phyloP scores from a whole-genome alignment of 1,284 basidiomycete genomes.

The Apiotrichum porosum region DNA sequence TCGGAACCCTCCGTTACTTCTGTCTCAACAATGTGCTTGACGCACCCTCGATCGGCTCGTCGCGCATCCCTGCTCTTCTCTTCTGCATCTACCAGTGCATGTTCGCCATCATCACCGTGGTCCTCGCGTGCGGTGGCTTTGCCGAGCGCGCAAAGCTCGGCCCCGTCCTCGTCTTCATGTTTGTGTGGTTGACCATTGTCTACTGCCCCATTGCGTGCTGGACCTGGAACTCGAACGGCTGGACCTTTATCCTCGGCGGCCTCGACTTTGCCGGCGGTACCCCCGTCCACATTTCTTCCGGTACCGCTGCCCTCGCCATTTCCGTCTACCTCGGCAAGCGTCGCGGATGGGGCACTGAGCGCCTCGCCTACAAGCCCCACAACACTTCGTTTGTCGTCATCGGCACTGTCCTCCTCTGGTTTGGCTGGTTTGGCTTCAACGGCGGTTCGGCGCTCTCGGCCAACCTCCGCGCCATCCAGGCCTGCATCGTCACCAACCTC shows the following conservation, averaged over 20 bases:
- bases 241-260: conserved; percentile 72
- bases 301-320: conserved; percentile 85
- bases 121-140: conserved; percentile 80
- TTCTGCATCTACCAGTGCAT: conserved; percentile 68
- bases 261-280: conserved; percentile 95
- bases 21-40: conserved; percentile 75
- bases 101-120: conserved; percentile 54
- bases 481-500: conserved; percentile 89
- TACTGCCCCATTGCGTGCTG: conserved; percentile 91
- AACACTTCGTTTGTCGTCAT: conserved; percentile 84
- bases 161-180: conserved; percentile 81
- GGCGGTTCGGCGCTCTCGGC: conserved; percentile 64
- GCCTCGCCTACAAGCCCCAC: conserved; percentile 76
- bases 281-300: conserved; percentile 87
- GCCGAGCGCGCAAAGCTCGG: conserved; percentile 86
- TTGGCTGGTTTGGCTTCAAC: conserved; percentile 97
- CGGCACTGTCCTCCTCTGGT: conserved; percentile 92
- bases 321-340: conserved; percentile 84
- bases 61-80: conserved; percentile 70
- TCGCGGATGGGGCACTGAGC: conserved; percentile 86
- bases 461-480: conserved; percentile 81
- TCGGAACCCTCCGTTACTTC: conserved; percentile 64
- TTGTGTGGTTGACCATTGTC: conserved; percentile 87
- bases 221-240: conserved; percentile 90
- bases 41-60: conserved; percentile 64